Base-by-base conservation (phyloP, 1,284 basidiomycete genomes). In the Xerocomus minutiporus region DNA sequence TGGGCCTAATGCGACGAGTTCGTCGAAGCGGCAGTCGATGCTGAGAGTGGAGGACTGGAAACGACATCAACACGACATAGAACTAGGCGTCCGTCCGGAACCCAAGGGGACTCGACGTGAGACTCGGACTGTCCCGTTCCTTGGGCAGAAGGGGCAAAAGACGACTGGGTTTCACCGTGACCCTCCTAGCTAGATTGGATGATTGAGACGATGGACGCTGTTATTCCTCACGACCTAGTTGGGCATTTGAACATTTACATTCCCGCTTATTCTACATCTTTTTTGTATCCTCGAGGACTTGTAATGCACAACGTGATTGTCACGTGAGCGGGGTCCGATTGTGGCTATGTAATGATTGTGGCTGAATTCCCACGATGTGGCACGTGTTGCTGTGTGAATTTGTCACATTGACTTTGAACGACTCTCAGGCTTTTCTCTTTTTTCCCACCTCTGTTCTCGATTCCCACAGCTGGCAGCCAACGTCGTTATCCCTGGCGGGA, bases 11-110 rank as follows among this genome's bases (percentile, higher is more conserved):
- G 50, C 41, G 5, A 25, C 63, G n/a, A 57, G 66, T 40, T 75
- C 83, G 28, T 81, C 84, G 46, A 82, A 79, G 63, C 79, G 85
- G 45, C 65, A 83, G 67, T 89, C 87, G 42, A 81, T 77, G 64
- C 69, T 88, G 74, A 88, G 89, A 66, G 88, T 91, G 34, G 86
- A 89, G 65, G 88, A 89, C 61, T 91, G 88, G 88, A 84, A 88
- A 67, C 78, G 78, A 57, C 77, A 82, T 62, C 88, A 89, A 63
- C 74, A 81, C 51, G 78, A 81, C 45, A 71, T 70, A 38, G 76
- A 76, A 50, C 40, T 72, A 11, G 66, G 66, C 13, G 13, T 70
- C 39, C 69, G 66, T 1, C 57, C 66, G 2, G 57, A 68, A 48
- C 57, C 58, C 23, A 63, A 59, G 53, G 61, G 62, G 17, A 62